Conservation (phyloP, 1,284 basidiomycete genomes). For the Leccinum holopus region DNA sequence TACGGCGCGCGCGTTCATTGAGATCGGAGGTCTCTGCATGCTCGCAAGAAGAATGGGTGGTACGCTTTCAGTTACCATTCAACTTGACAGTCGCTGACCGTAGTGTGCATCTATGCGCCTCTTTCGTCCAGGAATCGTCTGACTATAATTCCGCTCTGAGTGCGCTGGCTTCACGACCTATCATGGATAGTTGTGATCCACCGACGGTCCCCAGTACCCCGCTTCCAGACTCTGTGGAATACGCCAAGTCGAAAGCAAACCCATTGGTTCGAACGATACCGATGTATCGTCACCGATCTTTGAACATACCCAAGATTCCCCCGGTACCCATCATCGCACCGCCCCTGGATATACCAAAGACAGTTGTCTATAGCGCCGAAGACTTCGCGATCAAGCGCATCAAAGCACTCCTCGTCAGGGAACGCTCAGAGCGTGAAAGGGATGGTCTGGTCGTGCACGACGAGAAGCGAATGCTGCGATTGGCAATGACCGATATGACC, state of each 20-base stretch:
- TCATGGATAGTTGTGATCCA: constrained; percentile 4
- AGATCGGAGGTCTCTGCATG: constrained; percentile 21
- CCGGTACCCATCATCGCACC: constrained; percentile 55
- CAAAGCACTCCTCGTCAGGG: constrained; percentile 40
- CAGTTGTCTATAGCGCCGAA: constrained; percentile 37
- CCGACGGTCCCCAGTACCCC: constrained; percentile 30
- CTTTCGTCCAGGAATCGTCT: constrained; percentile 10
- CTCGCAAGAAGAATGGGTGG: constrained; percentile 11
- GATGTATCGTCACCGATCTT: constrained; percentile 11
- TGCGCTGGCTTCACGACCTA: neutral
- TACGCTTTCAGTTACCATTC: constrained; percentile 1
- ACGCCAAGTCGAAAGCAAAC: constrained; percentile 24
- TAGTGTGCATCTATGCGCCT: constrained; percentile 9
- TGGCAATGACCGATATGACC: neutral
- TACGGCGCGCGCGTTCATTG: constrained; percentile 31
- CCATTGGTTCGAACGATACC: constrained; percentile 27
- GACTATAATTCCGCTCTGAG: constrained; percentile 13
- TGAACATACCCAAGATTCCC: constrained; percentile 13
- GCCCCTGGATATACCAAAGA: constrained; percentile 35
- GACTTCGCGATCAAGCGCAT: constrained; percentile 46
- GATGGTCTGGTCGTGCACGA: constrained; percentile 34
- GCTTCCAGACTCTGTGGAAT: constrained; percentile 27
- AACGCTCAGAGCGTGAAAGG: constrained; percentile 35
- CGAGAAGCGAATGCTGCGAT: constrained; percentile 9
- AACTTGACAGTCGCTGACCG: neutral